phyloP scores from a whole-genome alignment of 1,139 yeast genomes.

The Geotrichum siamense region DNA sequence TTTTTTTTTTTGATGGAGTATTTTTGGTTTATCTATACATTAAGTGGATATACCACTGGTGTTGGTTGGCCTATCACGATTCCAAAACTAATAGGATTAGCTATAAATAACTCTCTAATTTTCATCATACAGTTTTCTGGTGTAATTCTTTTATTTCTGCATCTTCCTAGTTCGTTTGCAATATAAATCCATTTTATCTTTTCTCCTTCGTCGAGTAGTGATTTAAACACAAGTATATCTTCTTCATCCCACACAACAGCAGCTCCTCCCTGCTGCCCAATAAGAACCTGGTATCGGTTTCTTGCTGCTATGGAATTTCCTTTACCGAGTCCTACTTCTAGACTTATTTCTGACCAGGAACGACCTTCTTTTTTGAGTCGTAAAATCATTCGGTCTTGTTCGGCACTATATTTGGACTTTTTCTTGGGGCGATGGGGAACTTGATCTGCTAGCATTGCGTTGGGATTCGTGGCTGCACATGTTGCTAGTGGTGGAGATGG shows the following conservation, averaged over 20 bases:
- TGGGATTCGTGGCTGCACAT: constrained; percentile 33
- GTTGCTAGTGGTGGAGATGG: constrained; percentile 33
- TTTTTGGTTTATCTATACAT: too few species aligned
- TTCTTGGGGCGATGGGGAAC: constrained; percentile 49
- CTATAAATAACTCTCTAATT: constrained; percentile 48
- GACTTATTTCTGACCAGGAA: constrained; percentile 71
- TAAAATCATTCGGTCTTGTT: constrained; percentile 62
- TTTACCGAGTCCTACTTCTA: constrained; percentile 54
- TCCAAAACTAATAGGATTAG: constrained; percentile 52
- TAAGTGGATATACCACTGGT: too few species aligned
- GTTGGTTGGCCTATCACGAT: constrained; percentile 28
- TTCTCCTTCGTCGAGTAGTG: constrained; percentile 59
- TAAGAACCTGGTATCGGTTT: constrained; percentile 69
- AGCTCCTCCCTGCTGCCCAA: constrained; percentile 78
- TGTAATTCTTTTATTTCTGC: constrained; percentile 50
- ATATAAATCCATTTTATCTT: constrained; percentile 62
- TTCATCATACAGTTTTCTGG: constrained; percentile 51
- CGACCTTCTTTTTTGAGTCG: constrained; percentile 55
- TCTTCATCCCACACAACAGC: constrained; percentile 56
- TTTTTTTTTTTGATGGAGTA: too few species aligned
- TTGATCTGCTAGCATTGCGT: constrained; percentile 33
- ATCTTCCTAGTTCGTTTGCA: constrained; percentile 52
- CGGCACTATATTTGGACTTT: constrained; percentile 59
- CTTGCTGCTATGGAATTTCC: constrained; percentile 68
- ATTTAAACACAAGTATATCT: constrained; percentile 48